phyloP scores from a whole-genome alignment of 192 early-diverging fungal species.

The Backusella morwellensis region DNA sequence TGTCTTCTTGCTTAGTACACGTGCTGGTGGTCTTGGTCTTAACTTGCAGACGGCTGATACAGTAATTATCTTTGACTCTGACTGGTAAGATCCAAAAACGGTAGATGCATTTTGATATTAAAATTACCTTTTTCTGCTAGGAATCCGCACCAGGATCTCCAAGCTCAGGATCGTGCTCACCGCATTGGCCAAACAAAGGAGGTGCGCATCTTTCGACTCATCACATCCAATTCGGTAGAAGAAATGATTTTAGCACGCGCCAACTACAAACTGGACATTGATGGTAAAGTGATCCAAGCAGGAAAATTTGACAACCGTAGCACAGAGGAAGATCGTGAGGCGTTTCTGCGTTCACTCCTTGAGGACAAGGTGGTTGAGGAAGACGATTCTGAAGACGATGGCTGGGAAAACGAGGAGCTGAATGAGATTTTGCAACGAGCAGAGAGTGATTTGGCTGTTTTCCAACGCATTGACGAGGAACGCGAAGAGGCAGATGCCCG shows the following conservation, averaged over 20 bases:
- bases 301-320: constrained; percentile 99
- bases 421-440: constrained; percentile 90
- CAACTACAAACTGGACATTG: constrained; percentile 95
- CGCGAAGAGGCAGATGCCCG: constrained; percentile 44
- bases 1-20: constrained; percentile 92
- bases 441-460: constrained; percentile 79
- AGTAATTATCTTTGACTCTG: constrained; percentile 97
- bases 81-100: constrained; percentile 65
- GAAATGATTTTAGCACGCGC: constrained; percentile 91
- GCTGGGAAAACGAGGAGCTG: constrained; percentile 85
- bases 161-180: constrained; percentile 99
- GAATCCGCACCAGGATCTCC: constrained; percentile 98
- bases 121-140: constrained; percentile 13
- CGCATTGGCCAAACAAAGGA: constrained; percentile 99
- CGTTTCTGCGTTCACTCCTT: constrained; percentile 83
- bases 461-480: constrained; percentile 76
- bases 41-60: constrained; percentile 98
- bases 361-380: constrained; percentile 83
- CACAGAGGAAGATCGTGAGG: constrained; percentile 90
- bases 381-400: constrained; percentile 60
- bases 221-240: constrained; percentile 90
- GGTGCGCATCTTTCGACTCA: constrained; percentile 91
- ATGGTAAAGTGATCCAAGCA: constrained; percentile 99
- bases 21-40: constrained; percentile 95
- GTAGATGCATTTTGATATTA: background rate